Conservation (phyloP, 164 flowering plant species). For the Chimonanthus praecox region DNA sequence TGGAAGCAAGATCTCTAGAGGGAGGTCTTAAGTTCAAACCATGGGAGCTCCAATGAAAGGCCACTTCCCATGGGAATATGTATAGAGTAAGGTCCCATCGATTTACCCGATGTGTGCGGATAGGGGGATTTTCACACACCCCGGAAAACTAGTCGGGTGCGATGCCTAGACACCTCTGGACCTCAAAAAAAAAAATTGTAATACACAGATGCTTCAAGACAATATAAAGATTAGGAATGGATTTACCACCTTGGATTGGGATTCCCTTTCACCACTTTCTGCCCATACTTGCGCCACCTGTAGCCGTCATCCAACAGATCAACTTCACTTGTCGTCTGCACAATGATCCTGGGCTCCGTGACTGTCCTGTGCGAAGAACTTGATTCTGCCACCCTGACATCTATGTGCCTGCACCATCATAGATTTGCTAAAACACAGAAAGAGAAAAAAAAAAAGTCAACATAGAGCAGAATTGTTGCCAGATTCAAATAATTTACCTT, state of each 20-base stretch:
- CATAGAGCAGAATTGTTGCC: background rate
- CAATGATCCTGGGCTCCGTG: slow-evolving; percentile 77
- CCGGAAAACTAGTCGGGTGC: background rate
- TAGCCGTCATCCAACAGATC: slow-evolving; percentile 97
- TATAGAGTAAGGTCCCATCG: too few relatives aligned
- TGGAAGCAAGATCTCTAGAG: too few relatives aligned
- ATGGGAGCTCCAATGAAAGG: too few relatives aligned
- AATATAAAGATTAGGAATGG: slow-evolving; percentile 6
- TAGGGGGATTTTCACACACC: background rate
- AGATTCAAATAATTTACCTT: slow-evolving; percentile 32
- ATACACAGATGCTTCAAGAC: background rate
- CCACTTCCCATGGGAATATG: too few relatives aligned
- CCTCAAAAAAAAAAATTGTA: too few relatives aligned
- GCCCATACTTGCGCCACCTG: slow-evolving; percentile 98
- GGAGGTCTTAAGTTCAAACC: too few relatives aligned
- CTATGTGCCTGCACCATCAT: slow-evolving; percentile 42
- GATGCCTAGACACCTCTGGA: background rate
- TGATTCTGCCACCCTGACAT: slow-evolving; percentile 28
- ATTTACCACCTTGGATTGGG: slow-evolving; percentile 74
- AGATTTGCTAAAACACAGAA: background rate
- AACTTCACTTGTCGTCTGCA: slow-evolving; percentile 96
- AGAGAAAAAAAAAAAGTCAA: background rate
- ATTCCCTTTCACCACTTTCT: slow-evolving; percentile 97
- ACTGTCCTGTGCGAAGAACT: slow-evolving; percentile 50
- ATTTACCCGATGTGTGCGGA: too few relatives aligned